phyloP scores from a whole-genome alignment of 1,139 yeast genomes.

The Taiozyma sp. region DNA sequence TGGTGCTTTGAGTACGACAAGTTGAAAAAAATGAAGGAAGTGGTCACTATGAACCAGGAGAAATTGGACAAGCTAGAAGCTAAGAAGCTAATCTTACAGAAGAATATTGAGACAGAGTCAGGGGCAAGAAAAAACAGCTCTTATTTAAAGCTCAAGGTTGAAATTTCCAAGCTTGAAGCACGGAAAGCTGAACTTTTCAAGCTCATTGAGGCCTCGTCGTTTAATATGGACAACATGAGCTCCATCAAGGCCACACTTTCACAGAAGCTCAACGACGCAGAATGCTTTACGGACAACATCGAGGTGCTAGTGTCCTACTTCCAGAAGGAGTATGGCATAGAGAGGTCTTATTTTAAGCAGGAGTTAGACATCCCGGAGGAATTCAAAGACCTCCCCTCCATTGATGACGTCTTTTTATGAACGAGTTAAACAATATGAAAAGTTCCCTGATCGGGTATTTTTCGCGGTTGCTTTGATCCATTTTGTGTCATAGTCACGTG shows the following conservation, averaged over 20 bases:
- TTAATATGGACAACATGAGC: constrained; percentile 7
- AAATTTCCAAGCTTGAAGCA: background rate
- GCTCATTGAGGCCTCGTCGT: constrained; percentile 7
- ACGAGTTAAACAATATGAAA: background rate
- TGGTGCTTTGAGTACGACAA: constrained; percentile 46
- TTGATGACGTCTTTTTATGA: background rate
- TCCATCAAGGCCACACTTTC: constrained; percentile 8
- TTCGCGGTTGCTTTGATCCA: background rate
- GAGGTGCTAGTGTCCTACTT: constrained; percentile 23
- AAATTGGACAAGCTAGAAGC: constrained; percentile 10
- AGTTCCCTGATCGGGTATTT: background rate
- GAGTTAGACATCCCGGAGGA: constrained; percentile 28
- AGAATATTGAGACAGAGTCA: constrained; percentile 10
- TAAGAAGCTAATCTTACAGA: constrained; percentile 6
- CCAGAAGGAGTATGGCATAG: constrained; percentile 15
- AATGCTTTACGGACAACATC: constrained; percentile 25
- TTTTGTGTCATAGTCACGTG: constrained; percentile 30
- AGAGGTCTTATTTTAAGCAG: constrained; percentile 14
- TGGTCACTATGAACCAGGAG: constrained; percentile 9
- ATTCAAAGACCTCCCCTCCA: constrained; percentile 11
- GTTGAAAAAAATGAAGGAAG: constrained; percentile 22
- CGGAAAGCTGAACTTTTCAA: constrained; percentile 4
- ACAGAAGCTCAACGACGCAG: constrained; percentile 10
- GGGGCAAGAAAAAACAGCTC: constrained; percentile 3
- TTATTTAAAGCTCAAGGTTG: background rate